phyloP scores from a whole-genome alignment of 768 basidiomycete genomes.

The Kondoa malvinella region DNA sequence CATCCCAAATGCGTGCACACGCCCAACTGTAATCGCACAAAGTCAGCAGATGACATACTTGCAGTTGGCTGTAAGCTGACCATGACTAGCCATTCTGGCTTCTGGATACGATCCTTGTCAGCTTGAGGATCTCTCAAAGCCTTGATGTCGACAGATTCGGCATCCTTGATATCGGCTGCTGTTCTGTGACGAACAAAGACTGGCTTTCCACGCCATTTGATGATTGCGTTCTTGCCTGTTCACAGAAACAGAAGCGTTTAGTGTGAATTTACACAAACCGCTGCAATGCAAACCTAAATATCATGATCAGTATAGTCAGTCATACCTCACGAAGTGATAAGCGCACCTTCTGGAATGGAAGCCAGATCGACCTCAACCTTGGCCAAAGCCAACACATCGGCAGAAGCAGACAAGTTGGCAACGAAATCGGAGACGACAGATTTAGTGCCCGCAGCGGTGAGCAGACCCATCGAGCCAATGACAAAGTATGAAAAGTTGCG shows the following conservation, averaged over 20 bases:
- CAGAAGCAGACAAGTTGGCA: constrained; percentile 87
- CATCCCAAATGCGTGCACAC: constrained; percentile 97
- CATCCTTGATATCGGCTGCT: constrained; percentile 75
- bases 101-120: constrained; percentile 74
- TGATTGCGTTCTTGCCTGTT: constrained; percentile 61
- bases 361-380: constrained; percentile 89
- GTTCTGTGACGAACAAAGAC: constrained; percentile 98
- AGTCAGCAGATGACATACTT: not conserved
- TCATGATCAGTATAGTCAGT: constrained; percentile 3
- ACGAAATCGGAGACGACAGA: constrained; percentile 85
- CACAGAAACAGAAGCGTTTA: constrained; percentile 12
- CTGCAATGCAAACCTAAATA: not conserved
- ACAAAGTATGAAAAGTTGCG: constrained; percentile 37
- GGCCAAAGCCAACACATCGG: constrained; percentile 91
- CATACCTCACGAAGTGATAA: not conserved
- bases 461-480: constrained; percentile 57
- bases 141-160: constrained; percentile 69
- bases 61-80: constrained; percentile 27
- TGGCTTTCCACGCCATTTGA: constrained; percentile 99
- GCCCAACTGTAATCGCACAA: constrained; percentile 31
- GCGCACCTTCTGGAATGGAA: constrained; percentile 56
- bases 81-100: constrained; percentile 41
- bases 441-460: constrained; percentile 87
- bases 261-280: not conserved
- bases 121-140: constrained; percentile 73